Base-by-base conservation (phyloP, 1,284 basidiomycete species). In the Ceratobasidium sp. region DNA sequence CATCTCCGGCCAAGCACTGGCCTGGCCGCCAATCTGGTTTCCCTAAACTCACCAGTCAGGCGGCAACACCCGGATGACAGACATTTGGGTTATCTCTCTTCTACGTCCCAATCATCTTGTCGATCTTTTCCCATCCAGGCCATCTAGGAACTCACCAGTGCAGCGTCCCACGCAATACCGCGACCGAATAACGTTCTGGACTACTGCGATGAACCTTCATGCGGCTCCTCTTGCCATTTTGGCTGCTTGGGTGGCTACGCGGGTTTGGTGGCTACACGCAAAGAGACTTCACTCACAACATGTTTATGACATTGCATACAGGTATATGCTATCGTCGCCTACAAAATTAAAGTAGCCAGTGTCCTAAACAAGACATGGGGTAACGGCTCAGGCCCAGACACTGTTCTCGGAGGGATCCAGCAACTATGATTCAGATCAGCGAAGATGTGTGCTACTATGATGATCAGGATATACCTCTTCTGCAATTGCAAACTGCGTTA, bases 401-500 rank as follows among this genome's bases (percentile, higher is more conserved):
- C 59, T 71, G 17, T 48, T 51, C 48, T 75, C 67, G 22, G 33
- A 3, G 2, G 74, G 74, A 41, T 75, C 67, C 24, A 71, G 33
- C 29, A 73, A 44, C 71, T 73, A n/a, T 29, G 19, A 22, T 36
- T 17, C n/a, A 54, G 8, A 33, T 73, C 48, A 73, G 66, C 17
- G 31, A 8, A 56, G 73, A n/a, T 11, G 15, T 60, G 17, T 36
- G 33, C 9, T n/a, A 44, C 9, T 9, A 41, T 11, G 36, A 41
- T 22, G 2, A 33, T 19, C 5, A 17, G 31, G 17, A 29, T 69
- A 17, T 33, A 77, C 76, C 76, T 75, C 41, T 24, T 73, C 48
- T 27, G 57, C 19, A 29, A 75, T 50, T 33, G 62, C 51, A 63
- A 77, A 82, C 45, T 79, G 79, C 17, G 76, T 75, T 66, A 90